phyloP scores from a whole-genome alignment of 2,329 filamentous ascomycete genomes.

The Lasiodiplodia sp. region DNA sequence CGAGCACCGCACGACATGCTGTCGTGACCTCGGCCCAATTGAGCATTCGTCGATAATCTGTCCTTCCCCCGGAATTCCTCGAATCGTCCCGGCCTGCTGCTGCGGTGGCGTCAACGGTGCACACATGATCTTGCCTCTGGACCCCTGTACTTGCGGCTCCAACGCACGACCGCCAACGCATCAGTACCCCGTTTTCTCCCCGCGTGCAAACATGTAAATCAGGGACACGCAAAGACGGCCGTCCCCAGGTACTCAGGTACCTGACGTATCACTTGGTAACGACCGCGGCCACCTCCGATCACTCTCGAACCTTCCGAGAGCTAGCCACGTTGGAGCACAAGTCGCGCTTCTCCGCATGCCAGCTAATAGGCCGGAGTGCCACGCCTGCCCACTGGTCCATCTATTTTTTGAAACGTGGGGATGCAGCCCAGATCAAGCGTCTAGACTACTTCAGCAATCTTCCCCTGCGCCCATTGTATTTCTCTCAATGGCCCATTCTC shows the following conservation, averaged over 20 bases:
- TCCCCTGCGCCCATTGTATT: not conserved
- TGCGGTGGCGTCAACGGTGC: constrained; percentile 15
- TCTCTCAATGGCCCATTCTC: not conserved
- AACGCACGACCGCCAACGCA: constrained; percentile 24
- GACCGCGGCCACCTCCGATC: not conserved
- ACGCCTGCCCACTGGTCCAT: constrained; percentile 2
- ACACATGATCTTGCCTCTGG: constrained; percentile 26
- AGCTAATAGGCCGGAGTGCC: constrained; percentile 13
- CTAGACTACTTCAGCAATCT: not conserved
- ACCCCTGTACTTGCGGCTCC: constrained; percentile 25
- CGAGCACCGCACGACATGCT: not conserved
- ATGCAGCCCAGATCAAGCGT: constrained; percentile 14
- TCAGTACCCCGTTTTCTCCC: constrained; percentile 12
- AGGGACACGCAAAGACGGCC: constrained; percentile 1
- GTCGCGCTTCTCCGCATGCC: constrained; percentile 23
- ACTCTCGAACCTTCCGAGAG: constrained; percentile 6
- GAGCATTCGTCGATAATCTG: not conserved
- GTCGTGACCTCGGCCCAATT: not conserved
- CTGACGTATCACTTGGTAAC: constrained; percentile 2
- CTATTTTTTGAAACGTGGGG: not conserved
- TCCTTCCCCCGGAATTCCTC: not conserved
- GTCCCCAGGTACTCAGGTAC: constrained; percentile 23
- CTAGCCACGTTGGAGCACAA: constrained; percentile 14
- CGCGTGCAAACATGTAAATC: constrained; percentile 22
- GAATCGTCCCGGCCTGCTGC: constrained; percentile 1